Evolutionary conservation across 2,329 filamentous ascomycete species (phyloP).

Genomic region (Dactylellina drechsleri): DNA sequence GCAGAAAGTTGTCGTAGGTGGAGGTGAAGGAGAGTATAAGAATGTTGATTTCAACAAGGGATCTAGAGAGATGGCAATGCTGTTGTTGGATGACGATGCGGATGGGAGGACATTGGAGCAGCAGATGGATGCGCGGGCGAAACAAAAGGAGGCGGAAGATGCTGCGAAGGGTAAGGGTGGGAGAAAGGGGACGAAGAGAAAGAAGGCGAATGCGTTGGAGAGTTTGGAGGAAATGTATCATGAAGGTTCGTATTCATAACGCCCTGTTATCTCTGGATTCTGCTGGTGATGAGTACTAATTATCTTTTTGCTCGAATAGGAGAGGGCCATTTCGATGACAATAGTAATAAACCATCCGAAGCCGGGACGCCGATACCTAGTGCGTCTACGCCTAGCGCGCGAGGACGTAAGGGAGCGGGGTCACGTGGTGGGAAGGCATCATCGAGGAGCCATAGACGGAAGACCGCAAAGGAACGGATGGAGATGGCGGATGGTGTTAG

Average conservation of each 20-base stretch:
- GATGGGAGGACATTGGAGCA: constrained; percentile 66
- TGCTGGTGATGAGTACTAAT: constrained; percentile 59
- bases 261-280: background rate
- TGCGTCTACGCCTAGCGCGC: constrained; percentile 63
- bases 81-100: constrained; percentile 96
- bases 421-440: constrained; percentile 67
- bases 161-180: constrained; percentile 62
- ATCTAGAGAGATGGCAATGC: constrained; percentile 93
- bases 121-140: constrained; percentile 54
- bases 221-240: constrained; percentile 95
- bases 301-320: constrained; percentile 67
- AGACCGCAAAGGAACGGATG: constrained; percentile 75
- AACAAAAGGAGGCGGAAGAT: constrained; percentile 67
- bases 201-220: constrained; percentile 62
- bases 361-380: constrained; percentile 79
- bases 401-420: constrained; percentile 69
- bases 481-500: constrained; percentile 72
- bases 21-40: constrained; percentile 73
- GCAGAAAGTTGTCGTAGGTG: constrained; percentile 94
- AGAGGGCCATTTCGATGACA: constrained; percentile 94
- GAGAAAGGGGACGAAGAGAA: constrained; percentile 71
- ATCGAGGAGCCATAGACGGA: constrained; percentile 59
- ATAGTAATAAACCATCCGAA: constrained; percentile 81
- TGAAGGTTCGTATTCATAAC: constrained; percentile 78
- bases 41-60: constrained; percentile 96